Evolutionary conservation across 75 land plant genomes (phyloP), one percentile per base, ranked within the genome.

Genomic region (Picea sitchensis): DNA sequence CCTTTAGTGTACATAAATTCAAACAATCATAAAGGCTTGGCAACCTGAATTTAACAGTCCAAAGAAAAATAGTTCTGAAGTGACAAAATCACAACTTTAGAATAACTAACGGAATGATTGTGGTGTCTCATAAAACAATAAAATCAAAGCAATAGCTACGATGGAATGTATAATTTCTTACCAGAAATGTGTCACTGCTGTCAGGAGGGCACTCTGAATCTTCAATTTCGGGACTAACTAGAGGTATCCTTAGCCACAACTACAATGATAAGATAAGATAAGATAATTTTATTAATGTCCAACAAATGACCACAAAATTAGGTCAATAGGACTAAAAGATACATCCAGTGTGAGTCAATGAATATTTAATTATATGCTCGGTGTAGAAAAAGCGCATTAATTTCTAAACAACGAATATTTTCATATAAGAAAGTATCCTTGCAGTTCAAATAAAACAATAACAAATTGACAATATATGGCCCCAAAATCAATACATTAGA

Each of bases 161-260:
- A 73, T 73, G n/a, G 78, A 26, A 41, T 18, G 9, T 30, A 76
- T 3, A 34, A 63, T 47, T 57, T 81, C 91, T 78, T 65, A 91
- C 91, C 80, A 84, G 32, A 83, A 75, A 69, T 78, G 80, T 79
- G 56, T 57, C 79, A n/a, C 82, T 81, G 71, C 79, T 89, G 31
- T 80, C 78, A 58, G 67, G 54, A 9, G 85, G 78, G 67, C 86
- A 79, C 77, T 82, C 92, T 58, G 87, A 88, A 31, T 87, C 82
- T 61, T 85, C 76, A 32, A 80, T 58, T 36, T 91, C 93, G 32
- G 86, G 81, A 20, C 91, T 87, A 73, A 83, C 83, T 79, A 97
- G 58, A 14, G 99, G 98, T 65, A 97, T 80, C 86, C 99, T 88
- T 76, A 97, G 82, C 99, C 99, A 97, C 86, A 97, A 86, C 94